Percentiles rank a stretch among this genome's conserved stretches.
phyloP scores from a whole-genome alignment of 2,329 filamentous ascomycete species.

The Septoria linicola region DNA sequence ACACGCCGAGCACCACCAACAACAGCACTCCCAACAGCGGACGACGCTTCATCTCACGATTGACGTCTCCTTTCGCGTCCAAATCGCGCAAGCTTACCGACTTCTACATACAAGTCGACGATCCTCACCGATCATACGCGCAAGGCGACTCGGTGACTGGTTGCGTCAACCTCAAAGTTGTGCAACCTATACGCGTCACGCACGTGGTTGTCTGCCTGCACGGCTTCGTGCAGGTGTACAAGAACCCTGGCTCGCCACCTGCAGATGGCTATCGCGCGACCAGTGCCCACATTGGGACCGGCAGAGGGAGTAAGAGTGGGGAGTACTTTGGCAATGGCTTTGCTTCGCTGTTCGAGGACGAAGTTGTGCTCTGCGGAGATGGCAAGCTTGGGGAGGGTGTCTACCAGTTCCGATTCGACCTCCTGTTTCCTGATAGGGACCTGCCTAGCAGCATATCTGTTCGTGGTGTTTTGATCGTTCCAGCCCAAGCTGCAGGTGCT shows the following conservation, averaged over 20 bases:
- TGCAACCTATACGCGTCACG: slow-evolving; percentile 74
- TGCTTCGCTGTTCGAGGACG: slow-evolving; percentile 79
- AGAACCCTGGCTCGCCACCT: slow-evolving; percentile 60
- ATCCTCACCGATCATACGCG: slow-evolving; percentile 73
- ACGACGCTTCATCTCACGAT: slow-evolving; percentile 51
- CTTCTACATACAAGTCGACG: slow-evolving; percentile 73
- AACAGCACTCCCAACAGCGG: slow-evolving; percentile 26
- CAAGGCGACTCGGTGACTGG: slow-evolving; percentile 74
- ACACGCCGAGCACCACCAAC: slow-evolving; percentile 8
- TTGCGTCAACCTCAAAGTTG: slow-evolving; percentile 67
- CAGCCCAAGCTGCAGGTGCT: slow-evolving; percentile 14
- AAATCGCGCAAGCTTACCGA: slow-evolving; percentile 68
- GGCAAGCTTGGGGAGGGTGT: slow-evolving; percentile 70
- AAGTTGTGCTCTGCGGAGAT: slow-evolving; percentile 75
- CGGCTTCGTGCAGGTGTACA: slow-evolving; percentile 77
- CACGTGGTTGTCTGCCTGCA: slow-evolving; percentile 76
- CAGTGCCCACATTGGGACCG: slow-evolving; percentile 53
- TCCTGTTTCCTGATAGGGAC: slow-evolving; percentile 66
- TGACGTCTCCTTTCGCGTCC: slow-evolving; percentile 56
- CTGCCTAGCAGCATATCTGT: slow-evolving; percentile 95
- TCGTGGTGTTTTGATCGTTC: slow-evolving; percentile 42
- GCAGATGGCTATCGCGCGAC: slow-evolving; percentile 53
- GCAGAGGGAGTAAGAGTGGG: slow-evolving; percentile 52
- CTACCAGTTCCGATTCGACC: slow-evolving; percentile 77
- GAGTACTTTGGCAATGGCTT: slow-evolving; percentile 73